phyloP scores from a whole-genome alignment of 2,329 filamentous ascomycete genomes.

The Xylariaceae sp. region DNA sequence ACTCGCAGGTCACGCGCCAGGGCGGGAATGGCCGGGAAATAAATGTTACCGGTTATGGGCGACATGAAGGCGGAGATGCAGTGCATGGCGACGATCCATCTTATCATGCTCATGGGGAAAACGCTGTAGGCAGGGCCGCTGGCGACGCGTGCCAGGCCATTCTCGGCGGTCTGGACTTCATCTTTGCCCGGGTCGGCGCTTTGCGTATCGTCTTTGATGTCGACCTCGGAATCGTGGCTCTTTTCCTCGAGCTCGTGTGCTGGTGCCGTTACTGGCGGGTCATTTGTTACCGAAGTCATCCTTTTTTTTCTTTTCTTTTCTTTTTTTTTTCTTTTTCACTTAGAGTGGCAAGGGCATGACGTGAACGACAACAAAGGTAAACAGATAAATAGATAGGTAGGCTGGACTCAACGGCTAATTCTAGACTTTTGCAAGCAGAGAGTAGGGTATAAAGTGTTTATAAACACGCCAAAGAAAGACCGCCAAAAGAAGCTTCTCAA shows the following conservation, averaged over 20 bases:
- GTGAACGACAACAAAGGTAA: not conserved
- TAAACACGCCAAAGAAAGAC: not conserved
- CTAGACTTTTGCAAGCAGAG: too few species aligned
- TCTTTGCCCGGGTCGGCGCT: conserved; percentile 13
- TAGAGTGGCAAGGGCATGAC: not conserved
- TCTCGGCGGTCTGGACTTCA: conserved; percentile 28
- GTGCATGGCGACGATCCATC: conserved; percentile 50
- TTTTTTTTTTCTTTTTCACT: not conserved
- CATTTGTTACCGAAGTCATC: conserved; percentile 4
- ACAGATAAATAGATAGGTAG: too few species aligned
- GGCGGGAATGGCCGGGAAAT: conserved; percentile 40
- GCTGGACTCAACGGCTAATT: too few species aligned
- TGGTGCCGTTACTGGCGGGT: not conserved
- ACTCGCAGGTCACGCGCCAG: conserved; percentile 37
- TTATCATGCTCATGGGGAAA: conserved; percentile 39
- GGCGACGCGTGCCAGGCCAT: conserved; percentile 31
- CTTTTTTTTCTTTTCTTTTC: too few species aligned
- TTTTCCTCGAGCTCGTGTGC: conserved; percentile 1
- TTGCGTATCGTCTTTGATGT: conserved; percentile 13
- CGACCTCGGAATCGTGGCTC: conserved; percentile 9
- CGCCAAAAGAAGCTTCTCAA: not conserved
- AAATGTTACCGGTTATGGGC: conserved; percentile 56
- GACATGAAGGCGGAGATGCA: conserved; percentile 49
- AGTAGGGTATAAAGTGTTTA: not conserved
- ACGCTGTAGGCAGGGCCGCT: conserved; percentile 39